A percentile compares a stretch with the other conserved stretches of the same genome.
phyloP scores from a whole-genome alignment of 768 basidiomycete genomes.

The Phylloporus sp. region DNA sequence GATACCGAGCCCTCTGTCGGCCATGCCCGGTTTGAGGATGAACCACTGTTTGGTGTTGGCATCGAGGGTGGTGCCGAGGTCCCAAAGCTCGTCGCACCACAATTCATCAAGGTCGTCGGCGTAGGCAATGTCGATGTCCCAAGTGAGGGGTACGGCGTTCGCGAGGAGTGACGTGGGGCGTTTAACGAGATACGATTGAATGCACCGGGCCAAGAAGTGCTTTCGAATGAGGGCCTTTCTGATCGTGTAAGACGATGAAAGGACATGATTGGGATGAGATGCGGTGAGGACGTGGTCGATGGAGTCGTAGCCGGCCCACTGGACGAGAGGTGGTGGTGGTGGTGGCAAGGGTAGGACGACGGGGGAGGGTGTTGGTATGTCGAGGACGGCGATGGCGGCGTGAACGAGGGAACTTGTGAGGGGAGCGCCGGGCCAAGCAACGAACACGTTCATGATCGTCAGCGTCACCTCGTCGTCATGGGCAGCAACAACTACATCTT shows the following conservation, averaged over 20 bases:
- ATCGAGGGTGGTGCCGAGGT: conserved; percentile 63
- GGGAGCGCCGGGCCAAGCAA: conserved; percentile 52
- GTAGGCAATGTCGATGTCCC: conserved; percentile 80
- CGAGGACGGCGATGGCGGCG: conserved; percentile 35
- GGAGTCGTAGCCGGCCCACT: conserved; percentile 88
- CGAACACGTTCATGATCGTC: conserved; percentile 33
- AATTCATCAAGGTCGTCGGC: conserved; percentile 94
- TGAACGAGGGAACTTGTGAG: conserved; percentile 48
- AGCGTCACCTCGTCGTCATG: conserved; percentile 14
- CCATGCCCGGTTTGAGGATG: conserved; percentile 97
- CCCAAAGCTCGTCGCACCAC: conserved; percentile 90
- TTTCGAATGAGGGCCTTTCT: conserved; percentile 93
- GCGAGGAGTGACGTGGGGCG: conserved; percentile 52
- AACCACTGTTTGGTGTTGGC: conserved; percentile 58
- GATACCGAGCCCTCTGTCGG: conserved; percentile 94
- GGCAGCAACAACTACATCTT: conserved; percentile 51
- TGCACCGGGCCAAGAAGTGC: conserved; percentile 77
- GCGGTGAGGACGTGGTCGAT: conserved; percentile 74
- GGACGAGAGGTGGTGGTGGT: conserved; percentile 38
- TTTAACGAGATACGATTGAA: conserved; percentile 71
- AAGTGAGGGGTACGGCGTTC: conserved; percentile 63
- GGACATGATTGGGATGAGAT: conserved; percentile 41
- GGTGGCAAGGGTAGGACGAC: conserved; percentile 21
- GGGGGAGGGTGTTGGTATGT: conserved; percentile 28
- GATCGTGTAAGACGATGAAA: conserved; percentile 83